Evolutionary conservation across 2,329 filamentous ascomycete genomes (phyloP).

Genomic region (Fusarium pseudonygamai): DNA sequence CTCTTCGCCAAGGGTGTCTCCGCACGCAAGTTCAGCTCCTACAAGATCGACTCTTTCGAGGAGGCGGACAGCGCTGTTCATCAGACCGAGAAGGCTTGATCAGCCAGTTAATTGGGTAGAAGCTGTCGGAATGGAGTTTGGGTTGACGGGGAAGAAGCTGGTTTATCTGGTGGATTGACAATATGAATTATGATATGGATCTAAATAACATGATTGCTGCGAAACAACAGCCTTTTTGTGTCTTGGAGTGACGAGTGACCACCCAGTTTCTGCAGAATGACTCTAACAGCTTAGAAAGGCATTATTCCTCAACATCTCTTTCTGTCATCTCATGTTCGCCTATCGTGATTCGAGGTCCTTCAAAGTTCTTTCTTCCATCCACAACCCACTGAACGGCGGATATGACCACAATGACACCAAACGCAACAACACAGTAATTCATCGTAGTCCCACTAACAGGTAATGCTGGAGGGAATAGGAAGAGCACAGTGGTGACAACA

Average conservation of each 20-base stretch:
- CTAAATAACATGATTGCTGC: not conserved
- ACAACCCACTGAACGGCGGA: conserved; percentile 55
- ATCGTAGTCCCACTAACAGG: conserved; percentile 74
- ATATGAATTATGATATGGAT: not conserved
- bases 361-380: conserved; percentile 56
- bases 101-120: no score
- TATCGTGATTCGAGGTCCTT: conserved; percentile 23
- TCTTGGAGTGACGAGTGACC: rapidly evolving
- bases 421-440: conserved; percentile 64
- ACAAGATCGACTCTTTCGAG: conserved; percentile 12
- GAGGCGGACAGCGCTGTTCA: conserved; percentile 1
- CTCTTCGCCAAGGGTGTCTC: conserved; percentile 53
- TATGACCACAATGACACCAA: conserved; percentile 56
- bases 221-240: not conserved
- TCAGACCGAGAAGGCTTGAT: not conserved
- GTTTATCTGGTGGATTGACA: not conserved
- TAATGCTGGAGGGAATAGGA: conserved; percentile 73
- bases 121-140: not conserved
- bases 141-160: not conserved
- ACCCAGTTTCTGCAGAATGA: no score
- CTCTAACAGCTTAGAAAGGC: rapidly evolving
- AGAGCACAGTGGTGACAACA: conserved; percentile 73
- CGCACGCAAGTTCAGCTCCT: conserved; percentile 31
- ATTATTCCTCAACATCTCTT: not conserved
- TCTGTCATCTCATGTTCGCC: not conserved